These are phyloP conservation scores for Gardenia jasminoides DNA, from an alignment of 257 asterid species.

Conservation along the genomic window DNA sequence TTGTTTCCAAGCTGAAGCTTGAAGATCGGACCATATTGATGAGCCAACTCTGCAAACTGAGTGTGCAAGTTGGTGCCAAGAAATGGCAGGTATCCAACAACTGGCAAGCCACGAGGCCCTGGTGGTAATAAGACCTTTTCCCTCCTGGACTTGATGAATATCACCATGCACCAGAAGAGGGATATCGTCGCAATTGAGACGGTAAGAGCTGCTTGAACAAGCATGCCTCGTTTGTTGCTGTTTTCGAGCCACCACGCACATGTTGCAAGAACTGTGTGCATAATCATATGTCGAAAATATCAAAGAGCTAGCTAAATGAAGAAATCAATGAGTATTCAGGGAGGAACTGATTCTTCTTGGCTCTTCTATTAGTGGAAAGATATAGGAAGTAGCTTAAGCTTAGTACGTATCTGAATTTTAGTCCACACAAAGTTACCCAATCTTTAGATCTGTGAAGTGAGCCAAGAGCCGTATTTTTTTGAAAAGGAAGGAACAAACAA, in stretches of 20 bases:
- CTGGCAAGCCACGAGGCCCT: constrained; percentile 51
- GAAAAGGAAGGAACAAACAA: too few relatives aligned
- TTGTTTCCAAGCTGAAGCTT: constrained; percentile 39
- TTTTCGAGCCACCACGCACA: not conserved
- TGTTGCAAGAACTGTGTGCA: not conserved
- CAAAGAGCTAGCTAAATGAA: not conserved
- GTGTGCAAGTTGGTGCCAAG: constrained; percentile 44
- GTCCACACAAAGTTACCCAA: too few relatives aligned
- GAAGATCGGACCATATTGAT: constrained; percentile 26
- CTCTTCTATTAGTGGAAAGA: too few relatives aligned
- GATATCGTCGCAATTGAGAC: not conserved
- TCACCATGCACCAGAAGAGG: not conserved
- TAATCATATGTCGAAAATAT: not conserved
- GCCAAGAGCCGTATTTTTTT: too few relatives aligned
- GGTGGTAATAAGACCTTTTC: constrained; percentile 15
- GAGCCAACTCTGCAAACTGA: constrained; percentile 32
- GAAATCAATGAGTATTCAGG: too few relatives aligned
- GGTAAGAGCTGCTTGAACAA: not conserved
- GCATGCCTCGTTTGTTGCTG: not conserved
- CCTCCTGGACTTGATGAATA: constrained; percentile 9
- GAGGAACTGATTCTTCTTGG: too few relatives aligned
- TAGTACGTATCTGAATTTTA: too few relatives aligned
- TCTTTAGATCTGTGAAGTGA: too few relatives aligned
- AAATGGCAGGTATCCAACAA: constrained; percentile 38
- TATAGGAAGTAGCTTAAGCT: too few relatives aligned